Conservation (phyloP, 441 rosid genomes). For the Bruguiera hainesii region DNA sequence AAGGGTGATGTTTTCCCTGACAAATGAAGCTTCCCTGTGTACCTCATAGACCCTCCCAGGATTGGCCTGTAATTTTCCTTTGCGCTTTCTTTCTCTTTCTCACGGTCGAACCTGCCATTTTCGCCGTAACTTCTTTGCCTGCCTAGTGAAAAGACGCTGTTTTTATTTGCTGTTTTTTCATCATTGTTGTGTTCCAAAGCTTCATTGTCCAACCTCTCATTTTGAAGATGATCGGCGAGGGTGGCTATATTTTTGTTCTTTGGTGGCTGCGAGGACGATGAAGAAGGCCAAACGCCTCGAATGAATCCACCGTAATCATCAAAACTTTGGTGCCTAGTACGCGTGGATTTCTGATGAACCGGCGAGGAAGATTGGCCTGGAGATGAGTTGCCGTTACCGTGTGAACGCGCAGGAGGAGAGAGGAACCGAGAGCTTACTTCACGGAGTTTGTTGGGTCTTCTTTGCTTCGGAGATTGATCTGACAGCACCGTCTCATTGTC, state of each 20-base stretch:
- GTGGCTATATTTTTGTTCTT: constrained; percentile 30
- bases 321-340: constrained; percentile 27
- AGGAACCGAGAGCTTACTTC: constrained; percentile 67
- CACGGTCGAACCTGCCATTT: constrained; percentile 33
- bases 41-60: constrained; percentile 56
- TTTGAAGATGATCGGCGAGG: constrained; percentile 48
- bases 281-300: constrained; percentile 52
- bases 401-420: constrained; percentile 40
- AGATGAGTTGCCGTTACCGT: constrained; percentile 25
- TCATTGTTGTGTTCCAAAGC: constrained; percentile 31
- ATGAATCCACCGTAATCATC: constrained; percentile 27
- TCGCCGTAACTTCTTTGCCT: constrained; percentile 38
- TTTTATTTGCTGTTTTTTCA: constrained; percentile 16
- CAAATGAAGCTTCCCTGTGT: constrained; percentile 33
- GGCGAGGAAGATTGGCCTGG: constrained; percentile 40
- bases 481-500: constrained; percentile 24
- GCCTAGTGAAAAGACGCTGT: constrained; percentile 18
- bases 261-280: constrained; percentile 26
- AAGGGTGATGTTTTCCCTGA: constrained; percentile 26
- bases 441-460: constrained; percentile 43
- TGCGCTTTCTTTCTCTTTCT: constrained; percentile 20
- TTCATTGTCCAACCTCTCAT: constrained; percentile 40
- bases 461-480: constrained; percentile 37
- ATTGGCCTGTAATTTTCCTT: constrained; percentile 52
- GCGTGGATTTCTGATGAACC: constrained; percentile 30